Percentiles rank a stretch among this genome's conserved stretches.
Conservation (phyloP, 192 early-diverging fungal genomes). For the Umbelopsis vinacea region DNA sequence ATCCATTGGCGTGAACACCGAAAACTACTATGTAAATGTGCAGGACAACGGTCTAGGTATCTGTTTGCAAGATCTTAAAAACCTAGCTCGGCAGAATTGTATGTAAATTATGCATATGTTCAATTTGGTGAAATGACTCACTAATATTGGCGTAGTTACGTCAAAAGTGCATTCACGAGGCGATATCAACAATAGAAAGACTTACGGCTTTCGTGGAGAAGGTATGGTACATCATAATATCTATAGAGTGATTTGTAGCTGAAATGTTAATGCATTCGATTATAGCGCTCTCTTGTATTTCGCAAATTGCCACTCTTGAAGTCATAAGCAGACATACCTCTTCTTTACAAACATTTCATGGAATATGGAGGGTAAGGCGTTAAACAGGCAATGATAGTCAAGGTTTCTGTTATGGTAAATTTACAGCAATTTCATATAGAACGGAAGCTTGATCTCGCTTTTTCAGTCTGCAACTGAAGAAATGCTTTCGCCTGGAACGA, state of each 20-base stretch:
- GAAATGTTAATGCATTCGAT: background rate
- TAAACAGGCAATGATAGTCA: conserved; percentile 1
- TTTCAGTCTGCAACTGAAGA: conserved; percentile 30
- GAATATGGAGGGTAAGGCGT: conserved; percentile 44
- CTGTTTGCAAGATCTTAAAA: conserved; percentile 42
- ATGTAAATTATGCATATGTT: background rate
- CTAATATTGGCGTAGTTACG: conserved; percentile 43
- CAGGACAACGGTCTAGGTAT: conserved; percentile 71
- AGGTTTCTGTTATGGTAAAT: background rate
- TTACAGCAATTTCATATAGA: background rate
- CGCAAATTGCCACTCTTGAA: conserved; percentile 51
- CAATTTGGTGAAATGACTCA: background rate
- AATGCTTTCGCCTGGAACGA: conserved; percentile 57
- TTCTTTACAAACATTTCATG: conserved; percentile 40
- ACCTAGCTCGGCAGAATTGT: conserved; percentile 54
- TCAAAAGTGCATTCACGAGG: conserved; percentile 57
- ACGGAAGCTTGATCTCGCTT: conserved; percentile 2
- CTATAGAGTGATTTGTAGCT: background rate
- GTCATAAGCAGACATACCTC: conserved; percentile 52
- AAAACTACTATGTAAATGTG: conserved; percentile 55
- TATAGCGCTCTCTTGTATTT: conserved; percentile 54
- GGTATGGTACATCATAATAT: conserved; percentile 40
- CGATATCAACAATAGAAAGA: conserved; percentile 44
- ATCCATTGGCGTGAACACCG: conserved; percentile 49
- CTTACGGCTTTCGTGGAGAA: conserved; percentile 78